Evolutionary conservation across 2,329 filamentous ascomycete genomes (phyloP), one percentile per base, ranked within the genome.

Genomic region (Mycosphaerelloides madeirae): DNA sequence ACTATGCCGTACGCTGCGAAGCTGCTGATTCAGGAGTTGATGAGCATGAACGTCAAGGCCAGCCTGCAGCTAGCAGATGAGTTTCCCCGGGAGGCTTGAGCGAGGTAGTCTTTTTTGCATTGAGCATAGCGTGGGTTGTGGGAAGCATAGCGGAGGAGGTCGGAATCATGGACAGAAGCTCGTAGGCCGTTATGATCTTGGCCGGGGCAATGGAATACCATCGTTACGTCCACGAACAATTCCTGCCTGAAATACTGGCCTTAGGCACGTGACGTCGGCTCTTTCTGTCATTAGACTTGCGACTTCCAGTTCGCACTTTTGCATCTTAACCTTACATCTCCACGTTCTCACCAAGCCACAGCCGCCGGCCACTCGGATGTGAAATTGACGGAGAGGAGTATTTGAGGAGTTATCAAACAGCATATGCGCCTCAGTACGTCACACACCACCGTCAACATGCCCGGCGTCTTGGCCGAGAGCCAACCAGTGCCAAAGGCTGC

Each of bases 11-110:
- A 98, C 68, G 93, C 93, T 14, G 93, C 93, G 1, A 97, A 98
- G 76, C 71, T 98, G 63, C 72, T 98, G 44, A 87, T 97, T 38
- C 93, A 98, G 72, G 93, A 98, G 71, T 69, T 98, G 60, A 84
- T 95, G 62, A 95, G 88, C 66, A 98, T 98, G 93, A 98, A 98
- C 66, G 88, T 98, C n/a, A 86, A 90, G 50, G 91, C 95, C 48
- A 78, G 86, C 46, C 73, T 98, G 69, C 87, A 91, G 72, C 70
- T 98, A 54, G 88, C 88, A 60, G 93, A 98, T 64, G 88, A 97
- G 69, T 98, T 98, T 66, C 89, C 89, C 4, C 53, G 62, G 29
- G 59, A 57, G 44, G 41, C 18, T 22, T 34, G 34, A 43, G n/a
- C 29, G 6, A 6, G 29, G 16, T 14, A 8, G 25, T 3, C 2